phyloP scores from a whole-genome alignment of 805 yeast species.

The Metschnikowia lunata region DNA sequence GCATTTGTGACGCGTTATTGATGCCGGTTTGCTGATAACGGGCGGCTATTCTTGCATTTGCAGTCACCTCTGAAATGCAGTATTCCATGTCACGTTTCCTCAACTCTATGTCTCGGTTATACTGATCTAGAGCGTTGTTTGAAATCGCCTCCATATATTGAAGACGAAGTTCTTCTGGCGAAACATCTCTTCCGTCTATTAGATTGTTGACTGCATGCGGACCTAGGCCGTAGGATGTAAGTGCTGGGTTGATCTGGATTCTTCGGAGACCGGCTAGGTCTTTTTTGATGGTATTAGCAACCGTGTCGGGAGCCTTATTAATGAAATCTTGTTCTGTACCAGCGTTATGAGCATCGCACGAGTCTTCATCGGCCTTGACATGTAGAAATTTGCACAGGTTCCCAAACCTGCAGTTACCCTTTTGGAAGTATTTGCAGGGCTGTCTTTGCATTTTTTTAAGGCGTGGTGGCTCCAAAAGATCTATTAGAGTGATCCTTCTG shows the following conservation, averaged over 20 bases:
- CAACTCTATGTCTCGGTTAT: constrained; percentile 36
- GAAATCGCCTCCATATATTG: constrained; percentile 41
- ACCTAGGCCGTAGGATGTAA: constrained; percentile 48
- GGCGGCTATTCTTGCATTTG: constrained; percentile 48
- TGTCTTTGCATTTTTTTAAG: constrained; percentile 2
- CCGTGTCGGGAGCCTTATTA: constrained; percentile 7
- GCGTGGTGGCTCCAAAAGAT: neutral
- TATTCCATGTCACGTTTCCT: constrained; percentile 16
- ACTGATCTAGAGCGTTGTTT: constrained; percentile 32
- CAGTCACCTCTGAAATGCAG: constrained; percentile 28
- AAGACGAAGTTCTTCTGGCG: constrained; percentile 50
- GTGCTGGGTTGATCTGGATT: constrained; percentile 28
- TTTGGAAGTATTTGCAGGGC: constrained; percentile 22
- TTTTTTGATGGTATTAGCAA: constrained; percentile 19
- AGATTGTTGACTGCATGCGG: constrained; percentile 46
- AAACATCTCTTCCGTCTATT: constrained; percentile 48
- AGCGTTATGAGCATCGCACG: constrained; percentile 1
- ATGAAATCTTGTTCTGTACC: constrained; percentile 8
- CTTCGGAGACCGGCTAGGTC: constrained; percentile 20
- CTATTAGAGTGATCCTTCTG: too few relatives aligned
- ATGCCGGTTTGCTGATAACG: constrained; percentile 44
- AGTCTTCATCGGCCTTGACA: constrained; percentile 4
- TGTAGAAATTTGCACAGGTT: constrained; percentile 26
- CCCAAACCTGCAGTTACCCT: constrained; percentile 28
- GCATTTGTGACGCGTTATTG: constrained; percentile 4